Evolutionary conservation across 495 filamentous ascomycete species (phyloP).

Genomic region (Penicillium macrosclerotiorum): DNA sequence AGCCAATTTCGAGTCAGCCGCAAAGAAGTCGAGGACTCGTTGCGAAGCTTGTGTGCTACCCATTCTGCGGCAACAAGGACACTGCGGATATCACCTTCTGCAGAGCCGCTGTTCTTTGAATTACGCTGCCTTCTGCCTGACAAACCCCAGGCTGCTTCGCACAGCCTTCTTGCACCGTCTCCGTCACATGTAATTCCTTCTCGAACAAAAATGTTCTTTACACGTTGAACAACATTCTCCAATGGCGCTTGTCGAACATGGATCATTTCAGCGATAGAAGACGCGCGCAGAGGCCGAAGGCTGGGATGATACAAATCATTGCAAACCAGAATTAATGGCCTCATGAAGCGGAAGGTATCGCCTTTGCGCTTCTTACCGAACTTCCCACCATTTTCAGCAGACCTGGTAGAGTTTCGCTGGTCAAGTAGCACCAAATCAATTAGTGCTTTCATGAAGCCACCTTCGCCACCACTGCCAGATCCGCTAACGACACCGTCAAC

Average conservation of each 20-base stretch:
- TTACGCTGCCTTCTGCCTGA: conserved; percentile 59
- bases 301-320: conserved; percentile 97
- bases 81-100: conserved; percentile 87
- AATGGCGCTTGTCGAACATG: conserved; percentile 85
- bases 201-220: conserved; percentile 78
- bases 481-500: conserved; percentile 90
- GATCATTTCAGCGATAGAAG: conserved; percentile 82
- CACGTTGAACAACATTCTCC: conserved; percentile 77
- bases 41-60: conserved; percentile 78
- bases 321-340: conserved; percentile 90
- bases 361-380: conserved; percentile 60
- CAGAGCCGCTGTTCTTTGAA: conserved; percentile 51
- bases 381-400: conserved; percentile 31
- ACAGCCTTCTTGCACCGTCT: conserved; percentile 83
- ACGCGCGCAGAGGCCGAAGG: conserved; percentile 77
- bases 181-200: conserved; percentile 84
- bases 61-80: conserved; percentile 94
- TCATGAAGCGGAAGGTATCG: conserved; percentile 78
- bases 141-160: conserved; percentile 92
- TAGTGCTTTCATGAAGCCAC: conserved; percentile 91
- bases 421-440: conserved; percentile 84
- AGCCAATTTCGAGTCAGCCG: conserved; percentile 78
- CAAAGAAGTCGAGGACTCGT: conserved; percentile 34
- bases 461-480: conserved; percentile 65
- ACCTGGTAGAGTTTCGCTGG: conserved; percentile 66